phyloP scores from a whole-genome alignment of 2,329 filamentous ascomycete genomes.

The Knufia petricola region DNA sequence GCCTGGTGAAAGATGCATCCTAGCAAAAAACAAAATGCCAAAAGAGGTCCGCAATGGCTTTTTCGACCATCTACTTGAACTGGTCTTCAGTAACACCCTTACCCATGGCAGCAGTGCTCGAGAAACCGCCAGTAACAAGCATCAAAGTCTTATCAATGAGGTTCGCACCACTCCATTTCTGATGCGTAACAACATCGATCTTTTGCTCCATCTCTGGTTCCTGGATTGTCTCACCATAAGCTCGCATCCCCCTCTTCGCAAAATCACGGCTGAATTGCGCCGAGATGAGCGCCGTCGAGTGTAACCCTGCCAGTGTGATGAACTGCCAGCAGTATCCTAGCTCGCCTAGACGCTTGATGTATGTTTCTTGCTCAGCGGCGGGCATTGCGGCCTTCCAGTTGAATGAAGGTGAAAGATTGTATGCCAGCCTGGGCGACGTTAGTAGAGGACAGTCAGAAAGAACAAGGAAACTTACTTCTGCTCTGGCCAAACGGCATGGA shows the following conservation, averaged over 20 bases:
- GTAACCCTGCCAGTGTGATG: conserved; percentile 95
- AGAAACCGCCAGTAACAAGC: conserved; percentile 92
- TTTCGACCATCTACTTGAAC: conserved; percentile 66
- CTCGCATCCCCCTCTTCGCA: conserved; percentile 76
- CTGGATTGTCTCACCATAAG: conserved; percentile 93
- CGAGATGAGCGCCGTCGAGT: conserved; percentile 87
- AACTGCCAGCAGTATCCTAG: conserved; percentile 99
- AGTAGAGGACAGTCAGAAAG: neutral
- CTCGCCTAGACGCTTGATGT: conserved; percentile 76
- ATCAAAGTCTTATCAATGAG: conserved; percentile 92
- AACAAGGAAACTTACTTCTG: conserved; percentile 61
- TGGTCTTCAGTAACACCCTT: conserved; percentile 97
- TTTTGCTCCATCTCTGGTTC: conserved; percentile 89
- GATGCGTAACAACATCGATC: conserved; percentile 94
- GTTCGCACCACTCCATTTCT: conserved; percentile 95
- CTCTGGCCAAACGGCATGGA: conserved; percentile 90
- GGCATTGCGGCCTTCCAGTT: conserved; percentile 99
- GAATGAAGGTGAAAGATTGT: conserved; percentile 97
- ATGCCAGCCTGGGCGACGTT: conserved; percentile 71
- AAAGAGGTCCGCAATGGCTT: too few species aligned
- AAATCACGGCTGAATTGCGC: conserved; percentile 82
- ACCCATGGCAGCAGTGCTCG: conserved; percentile 89
- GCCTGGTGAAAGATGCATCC: too few species aligned
- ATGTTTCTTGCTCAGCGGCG: conserved; percentile 85
- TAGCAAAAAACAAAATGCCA: too few species aligned